Percentiles rank a stretch among this genome's conserved stretches.
These are phyloP conservation scores for Kwoniella dendrophila DNA, from an alignment of 768 basidiomycete species.

Conservation along the genomic window DNA sequence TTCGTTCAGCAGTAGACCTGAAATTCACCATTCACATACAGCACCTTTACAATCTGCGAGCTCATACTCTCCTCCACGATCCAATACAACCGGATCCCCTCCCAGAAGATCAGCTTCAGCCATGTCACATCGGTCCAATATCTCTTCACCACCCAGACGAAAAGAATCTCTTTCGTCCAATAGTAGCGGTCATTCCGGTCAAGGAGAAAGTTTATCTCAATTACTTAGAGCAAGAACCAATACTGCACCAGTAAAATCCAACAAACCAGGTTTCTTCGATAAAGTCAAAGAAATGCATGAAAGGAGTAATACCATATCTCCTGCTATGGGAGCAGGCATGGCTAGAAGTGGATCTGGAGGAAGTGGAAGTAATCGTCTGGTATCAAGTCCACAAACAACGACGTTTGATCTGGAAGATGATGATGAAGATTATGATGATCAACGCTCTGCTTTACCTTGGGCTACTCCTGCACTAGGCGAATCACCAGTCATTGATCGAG, in stretches of 20 bases:
- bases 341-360: slow-evolving; percentile 17
- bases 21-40: slow-evolving; percentile 13
- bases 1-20: slow-evolving; percentile 8
- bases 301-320: slow-evolving; percentile 18
- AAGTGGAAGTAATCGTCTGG: slow-evolving; percentile 15
- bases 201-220: slow-evolving; percentile 28
- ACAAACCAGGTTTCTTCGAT: slow-evolving; percentile 23
- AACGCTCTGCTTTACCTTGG: slow-evolving; percentile 49
- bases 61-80: slow-evolving; percentile 6
- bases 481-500: slow-evolving; percentile 29
- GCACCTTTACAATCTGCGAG: slow-evolving; percentile 9
- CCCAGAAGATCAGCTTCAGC: slow-evolving; percentile 28
- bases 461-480: slow-evolving; percentile 31
- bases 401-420: slow-evolving; percentile 27
- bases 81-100: slow-evolving; percentile 15
- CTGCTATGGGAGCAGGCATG: slow-evolving; percentile 11
- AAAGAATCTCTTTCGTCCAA: slow-evolving; percentile 23
- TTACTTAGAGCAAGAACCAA: slow-evolving; percentile 24
- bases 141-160: slow-evolving; percentile 11
- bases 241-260: slow-evolving; percentile 3
- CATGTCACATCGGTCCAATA: slow-evolving; percentile 14
- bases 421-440: slow-evolving; percentile 36
- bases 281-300: slow-evolving; percentile 23
- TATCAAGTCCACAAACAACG: slow-evolving; percentile 32
- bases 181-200: slow-evolving; percentile 18